phyloP scores from a whole-genome alignment of 305 asterid genomes.

The Fraxinus ornus region DNA sequence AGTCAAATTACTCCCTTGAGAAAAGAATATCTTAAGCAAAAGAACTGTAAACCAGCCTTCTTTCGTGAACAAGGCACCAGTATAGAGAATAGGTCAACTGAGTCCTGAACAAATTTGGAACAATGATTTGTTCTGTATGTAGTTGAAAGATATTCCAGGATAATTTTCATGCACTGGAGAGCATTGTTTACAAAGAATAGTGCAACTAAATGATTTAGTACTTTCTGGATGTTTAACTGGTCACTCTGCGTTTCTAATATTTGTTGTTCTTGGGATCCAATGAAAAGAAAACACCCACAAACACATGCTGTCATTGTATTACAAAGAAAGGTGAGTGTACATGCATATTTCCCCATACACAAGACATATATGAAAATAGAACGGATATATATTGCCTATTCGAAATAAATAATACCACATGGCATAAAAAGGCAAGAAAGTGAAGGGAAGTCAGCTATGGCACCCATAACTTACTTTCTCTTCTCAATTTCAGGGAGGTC shows the following conservation, averaged over 20 bases:
- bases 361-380: not conserved
- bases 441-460: not conserved
- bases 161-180: not conserved
- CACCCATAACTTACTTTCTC: slow-evolving; percentile 57
- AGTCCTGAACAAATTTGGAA: not conserved
- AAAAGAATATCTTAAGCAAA: not conserved
- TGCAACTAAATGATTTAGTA: not conserved
- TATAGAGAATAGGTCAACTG: not conserved
- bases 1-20: not conserved
- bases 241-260: not conserved
- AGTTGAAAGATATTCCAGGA: not conserved
- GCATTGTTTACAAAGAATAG: not conserved
- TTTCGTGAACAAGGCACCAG: not conserved
- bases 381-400: not conserved
- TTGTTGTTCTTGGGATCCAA: not conserved
- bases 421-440: slow-evolving; percentile 6
- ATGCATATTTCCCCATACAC: not conserved
- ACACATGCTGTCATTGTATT: not conserved
- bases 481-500: slow-evolving; percentile 94
- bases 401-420: not conserved
- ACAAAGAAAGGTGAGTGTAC: not conserved
- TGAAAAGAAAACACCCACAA: not conserved
- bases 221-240: not conserved
- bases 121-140: not conserved
- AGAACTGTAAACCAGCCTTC: not conserved